Base-by-base conservation (phyloP, 108 stramenopile species). In the Cyclotella sp. region DNA sequence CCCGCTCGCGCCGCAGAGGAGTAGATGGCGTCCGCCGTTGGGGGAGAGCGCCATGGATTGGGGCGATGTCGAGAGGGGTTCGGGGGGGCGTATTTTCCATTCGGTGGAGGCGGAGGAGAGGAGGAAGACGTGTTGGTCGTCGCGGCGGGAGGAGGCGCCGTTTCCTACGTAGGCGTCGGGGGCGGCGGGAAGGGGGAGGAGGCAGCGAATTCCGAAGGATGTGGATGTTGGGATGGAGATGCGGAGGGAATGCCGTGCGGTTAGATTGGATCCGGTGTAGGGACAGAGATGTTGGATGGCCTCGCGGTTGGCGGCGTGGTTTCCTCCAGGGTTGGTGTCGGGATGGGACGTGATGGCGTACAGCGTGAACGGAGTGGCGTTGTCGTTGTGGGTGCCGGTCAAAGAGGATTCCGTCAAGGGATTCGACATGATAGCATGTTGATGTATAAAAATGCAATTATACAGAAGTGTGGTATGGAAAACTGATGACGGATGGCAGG, bases 61-160 rank as follows among this genome's bases (percentile, higher is more conserved):
- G 42, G 44, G 27, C 79, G 73, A 49, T 80, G 76, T 45, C 40
- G 85, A 77, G 53, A 95, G 52, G 21, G 87, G 62, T 83, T 93
- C 91, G 29, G 94, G 91, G 6, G 87, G 73, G 19, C 91, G 82
- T 29, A 85, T 78, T 42, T 88, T 92, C 94, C 94, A 95, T 79
- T 55, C 29, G 7, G 51, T 73, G 60, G 27, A 34, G 60, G 24
- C 60, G 34, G 6, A 6, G 34, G 6, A 34, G 34, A 34, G 34
- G 34, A 34, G 34, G 34, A 34, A 6, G 34, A n/a, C n/a, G n/a
- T n/a, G n/a, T n/a, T n/a, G n/a, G n/a, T n/a, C n/a, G n/a, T n/a
- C n/a, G 34, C 6, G 34, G 6, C 34, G 34, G 6, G 6, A 34
- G 34, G 6, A 34, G 34, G 6, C 34, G 6, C 34, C 34, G 34